A percentile compares a stretch with the other conserved stretches of the same genome.
Conservation (phyloP, 1,139 yeast genomes). For the Arxiozyma slooffiae region DNA sequence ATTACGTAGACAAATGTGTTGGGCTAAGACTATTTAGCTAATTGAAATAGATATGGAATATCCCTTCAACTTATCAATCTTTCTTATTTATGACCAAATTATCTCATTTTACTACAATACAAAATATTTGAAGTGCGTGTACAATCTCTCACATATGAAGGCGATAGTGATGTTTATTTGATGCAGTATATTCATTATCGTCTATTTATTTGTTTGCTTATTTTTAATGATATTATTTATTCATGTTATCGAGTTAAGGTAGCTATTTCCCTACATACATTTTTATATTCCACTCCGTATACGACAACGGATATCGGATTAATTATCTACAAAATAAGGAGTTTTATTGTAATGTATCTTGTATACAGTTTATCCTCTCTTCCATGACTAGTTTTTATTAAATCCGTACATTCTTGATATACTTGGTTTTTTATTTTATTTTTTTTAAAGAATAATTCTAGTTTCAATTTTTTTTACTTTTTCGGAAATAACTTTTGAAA, state of each 20-base stretch:
- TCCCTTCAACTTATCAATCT: too few species aligned
- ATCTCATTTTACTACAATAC: neutral
- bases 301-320: too few species aligned
- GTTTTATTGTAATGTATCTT: too few species aligned
- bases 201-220: neutral
- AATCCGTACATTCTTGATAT: neutral
- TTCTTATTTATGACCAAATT: neutral
- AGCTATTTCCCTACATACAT: neutral
- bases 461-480: neutral
- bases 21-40: conserved; percentile 84
- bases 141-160: neutral
- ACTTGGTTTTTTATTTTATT: too few species aligned
- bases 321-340: too few species aligned
- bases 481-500: too few species aligned
- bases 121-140: neutral
- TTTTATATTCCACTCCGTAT: too few species aligned
- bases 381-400: neutral
- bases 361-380: neutral
- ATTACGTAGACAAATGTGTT: conserved; percentile 85
- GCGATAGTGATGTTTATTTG: neutral
- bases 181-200: neutral
- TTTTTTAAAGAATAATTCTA: too few species aligned
- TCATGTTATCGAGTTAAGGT: neutral
- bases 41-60: conserved; percentile 45
- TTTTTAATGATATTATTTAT: too few species aligned